Percentiles rank a stretch among this genome's conserved stretches.
Evolutionary conservation across 2,329 filamentous ascomycete genomes (phyloP).

Genomic region (Diplodia intermedia): DNA sequence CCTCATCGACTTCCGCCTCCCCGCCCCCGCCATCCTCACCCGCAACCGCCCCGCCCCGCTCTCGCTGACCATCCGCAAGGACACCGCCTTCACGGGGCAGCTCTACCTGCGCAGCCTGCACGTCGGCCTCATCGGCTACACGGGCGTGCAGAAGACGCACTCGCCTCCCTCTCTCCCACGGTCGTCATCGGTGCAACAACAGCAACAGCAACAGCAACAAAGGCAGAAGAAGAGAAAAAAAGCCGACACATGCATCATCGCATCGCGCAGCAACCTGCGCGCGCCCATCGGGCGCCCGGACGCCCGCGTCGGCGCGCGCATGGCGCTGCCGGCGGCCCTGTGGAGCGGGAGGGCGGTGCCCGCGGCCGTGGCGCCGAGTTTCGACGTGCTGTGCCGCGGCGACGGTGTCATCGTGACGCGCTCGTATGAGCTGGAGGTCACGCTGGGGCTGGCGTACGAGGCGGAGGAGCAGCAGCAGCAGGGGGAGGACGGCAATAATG

Average conservation of each 20-base stretch:
- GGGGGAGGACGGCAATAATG: neutral
- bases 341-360: conserved; percentile 11
- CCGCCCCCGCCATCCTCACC: conserved; percentile 3
- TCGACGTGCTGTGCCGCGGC: neutral
- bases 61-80: conserved; percentile 16
- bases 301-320: neutral
- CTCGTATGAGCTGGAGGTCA: conserved; percentile 17
- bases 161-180: neutral
- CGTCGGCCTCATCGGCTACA: conserved; percentile 20
- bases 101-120: conserved; percentile 19
- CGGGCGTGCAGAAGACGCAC: neutral
- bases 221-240: neutral
- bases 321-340: conserved; percentile 5
- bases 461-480: neutral
- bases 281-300: conserved; percentile 11
- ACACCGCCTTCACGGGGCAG: conserved; percentile 22
- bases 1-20: conserved; percentile 11
- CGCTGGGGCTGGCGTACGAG: conserved; percentile 23
- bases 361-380: conserved; percentile 14
- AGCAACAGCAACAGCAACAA: neutral
- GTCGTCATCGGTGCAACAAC: neutral
- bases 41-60: conserved; percentile 9
- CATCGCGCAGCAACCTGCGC: conserved; percentile 2
- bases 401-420: neutral
- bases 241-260: conserved; percentile 13